Evolutionary conservation across 768 basidiomycete species (phyloP).

Genomic region (Suillus spraguei): DNA sequence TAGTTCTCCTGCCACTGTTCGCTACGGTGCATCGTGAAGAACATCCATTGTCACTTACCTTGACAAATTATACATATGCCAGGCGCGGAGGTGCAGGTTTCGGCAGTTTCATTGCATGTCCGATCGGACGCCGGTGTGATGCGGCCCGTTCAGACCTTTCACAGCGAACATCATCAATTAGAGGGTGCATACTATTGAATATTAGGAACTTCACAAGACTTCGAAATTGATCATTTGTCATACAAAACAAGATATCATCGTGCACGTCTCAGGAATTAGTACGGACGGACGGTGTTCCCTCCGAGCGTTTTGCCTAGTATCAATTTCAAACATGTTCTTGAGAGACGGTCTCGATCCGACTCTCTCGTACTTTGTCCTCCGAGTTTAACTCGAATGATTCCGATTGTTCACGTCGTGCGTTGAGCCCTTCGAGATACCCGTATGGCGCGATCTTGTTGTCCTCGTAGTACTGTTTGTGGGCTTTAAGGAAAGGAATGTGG

Average conservation of each 20-base stretch:
- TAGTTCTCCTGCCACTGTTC: not conserved
- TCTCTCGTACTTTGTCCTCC: slow-evolving; percentile 14
- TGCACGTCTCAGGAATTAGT: not conserved
- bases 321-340: slow-evolving; percentile 16
- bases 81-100: too few relatives aligned
- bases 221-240: not conserved
- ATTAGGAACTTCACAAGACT: not conserved
- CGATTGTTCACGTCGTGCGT: slow-evolving; percentile 1
- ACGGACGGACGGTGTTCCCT: not conserved
- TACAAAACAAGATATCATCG: not conserved
- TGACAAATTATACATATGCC: too few relatives aligned
- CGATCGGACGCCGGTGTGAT: not conserved
- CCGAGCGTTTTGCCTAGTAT: not conserved
- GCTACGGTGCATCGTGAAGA: not conserved
- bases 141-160: not conserved
- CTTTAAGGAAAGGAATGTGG: slow-evolving; percentile 24
- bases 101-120: not conserved
- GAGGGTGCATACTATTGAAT: not conserved
- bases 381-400: slow-evolving; percentile 10
- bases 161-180: not conserved
- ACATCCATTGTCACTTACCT: not conserved
- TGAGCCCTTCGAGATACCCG: slow-evolving; percentile 24
- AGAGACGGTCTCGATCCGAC: not conserved
- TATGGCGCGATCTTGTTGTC: slow-evolving; percentile 25
- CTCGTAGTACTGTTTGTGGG: slow-evolving; percentile 27